Percentiles rank a stretch among this genome's conserved stretches.
These are phyloP conservation scores for Mallotus nudiflorus DNA, from an alignment of 345 rosid genomes.

Conservation along the genomic window DNA sequence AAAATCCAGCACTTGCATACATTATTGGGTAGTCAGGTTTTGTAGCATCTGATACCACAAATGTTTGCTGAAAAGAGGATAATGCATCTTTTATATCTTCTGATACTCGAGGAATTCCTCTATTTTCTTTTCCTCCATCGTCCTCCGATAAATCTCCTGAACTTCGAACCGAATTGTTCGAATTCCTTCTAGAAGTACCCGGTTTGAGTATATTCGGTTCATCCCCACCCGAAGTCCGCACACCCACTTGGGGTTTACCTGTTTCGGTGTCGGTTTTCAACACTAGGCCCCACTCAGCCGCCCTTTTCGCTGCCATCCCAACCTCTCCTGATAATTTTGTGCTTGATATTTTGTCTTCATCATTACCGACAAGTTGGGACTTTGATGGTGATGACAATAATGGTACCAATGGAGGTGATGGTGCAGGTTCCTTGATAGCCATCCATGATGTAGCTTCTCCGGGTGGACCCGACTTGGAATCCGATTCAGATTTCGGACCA, in stretches of 20 bases:
- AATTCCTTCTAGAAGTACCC: conserved; percentile 54
- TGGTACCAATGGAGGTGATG: conserved; percentile 25
- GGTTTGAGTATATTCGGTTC: conserved; percentile 41
- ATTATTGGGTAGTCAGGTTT: conserved; percentile 84
- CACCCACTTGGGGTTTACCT: conserved; percentile 78
- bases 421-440: conserved; percentile 63
- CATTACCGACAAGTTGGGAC: not conserved
- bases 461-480: conserved; percentile 36
- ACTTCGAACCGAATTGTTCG: conserved; percentile 70
- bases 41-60: conserved; percentile 93
- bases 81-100: conserved; percentile 79
- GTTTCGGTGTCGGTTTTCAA: conserved; percentile 73
- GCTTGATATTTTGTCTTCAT: conserved; percentile 15
- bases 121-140: conserved; percentile 35
- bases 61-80: conserved; percentile 90
- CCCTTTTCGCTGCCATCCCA: conserved; percentile 72
- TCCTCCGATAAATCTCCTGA: conserved; percentile 68
- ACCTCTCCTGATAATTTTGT: conserved; percentile 37
- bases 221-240: conserved; percentile 79
- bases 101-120: conserved; percentile 69
- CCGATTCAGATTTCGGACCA: not conserved
- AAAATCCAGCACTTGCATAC: conserved; percentile 98
- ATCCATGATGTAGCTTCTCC: conserved; percentile 85
- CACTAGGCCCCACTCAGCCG: conserved; percentile 98
- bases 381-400: conserved; percentile 15